Base-by-base conservation (phyloP, 75 land plant species). In the Cupressus sempervirens region DNA sequence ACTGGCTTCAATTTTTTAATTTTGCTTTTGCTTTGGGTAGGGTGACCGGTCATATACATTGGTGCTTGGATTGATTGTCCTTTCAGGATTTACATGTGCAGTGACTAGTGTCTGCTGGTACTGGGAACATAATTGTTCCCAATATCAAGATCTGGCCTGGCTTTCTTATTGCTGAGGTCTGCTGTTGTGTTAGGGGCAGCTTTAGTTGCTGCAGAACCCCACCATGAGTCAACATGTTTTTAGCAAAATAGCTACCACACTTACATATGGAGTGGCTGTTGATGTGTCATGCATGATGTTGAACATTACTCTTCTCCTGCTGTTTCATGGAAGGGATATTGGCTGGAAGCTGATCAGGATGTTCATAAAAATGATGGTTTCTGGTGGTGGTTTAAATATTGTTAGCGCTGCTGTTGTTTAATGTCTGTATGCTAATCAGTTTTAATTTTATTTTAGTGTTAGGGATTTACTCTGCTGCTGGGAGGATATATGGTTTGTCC, bases 111-210 rank as follows among this genome's bases (percentile, higher is more conserved):
- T 56, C 84, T 6, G 87, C 50, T 20, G 1, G 1, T 38, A 38
- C 40, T 2, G 40, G 72, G 20, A 0, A 26, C 16, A 38, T 30
- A 58, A 82, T 48, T 35, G 70, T 34, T 65, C 36, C 43, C 35
- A 53, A 8, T 4, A 0, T 84, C 87, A 26, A 48, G 52, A n/a
- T 88, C 23, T 36, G 68, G 54, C 2, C 74, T 32, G 16, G 84
- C 87, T 43, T 26, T 15, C 14, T 86, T 50, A 53, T 88, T 89
- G 62, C 52, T 1, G 5, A 53, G 8, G 32, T 46, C 35, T 26
- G 85, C 84, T 1, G 87, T 86, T 7, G 89, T 88, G 85, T 86
- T 86, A 36, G 86, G 85, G 15, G 89, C 89, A 5, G 14, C 12
- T 2, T 50, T 50, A 50, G 12, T 50, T 50, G 53, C 53, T 50